These are phyloP conservation scores for Didymosphaeria variabile DNA, from an alignment of 2,329 filamentous ascomycete species.

Conservation along the genomic window DNA sequence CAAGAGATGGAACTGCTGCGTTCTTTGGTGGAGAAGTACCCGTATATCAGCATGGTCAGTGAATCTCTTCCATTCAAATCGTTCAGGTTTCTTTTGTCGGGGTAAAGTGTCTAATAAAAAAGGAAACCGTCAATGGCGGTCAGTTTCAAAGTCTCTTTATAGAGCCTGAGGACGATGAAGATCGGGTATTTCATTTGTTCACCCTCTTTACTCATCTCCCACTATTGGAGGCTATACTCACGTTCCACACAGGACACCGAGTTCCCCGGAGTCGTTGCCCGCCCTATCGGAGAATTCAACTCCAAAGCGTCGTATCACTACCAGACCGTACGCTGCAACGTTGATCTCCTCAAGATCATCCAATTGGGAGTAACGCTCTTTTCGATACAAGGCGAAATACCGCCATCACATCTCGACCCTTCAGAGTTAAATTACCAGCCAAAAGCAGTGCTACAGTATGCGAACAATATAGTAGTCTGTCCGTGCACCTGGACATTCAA, in stretches of 20 bases:
- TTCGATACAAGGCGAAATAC: slow-evolving; percentile 86
- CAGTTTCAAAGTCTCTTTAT: slow-evolving; percentile 6
- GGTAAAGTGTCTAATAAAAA: slow-evolving; percentile 21
- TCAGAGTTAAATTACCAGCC: slow-evolving; percentile 53
- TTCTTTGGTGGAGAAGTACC: slow-evolving; percentile 86
- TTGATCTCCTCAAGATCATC: slow-evolving; percentile 96
- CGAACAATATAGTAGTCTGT: slow-evolving; percentile 66
- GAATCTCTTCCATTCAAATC: slow-evolving; percentile 20
- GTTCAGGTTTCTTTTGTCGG: slow-evolving; percentile 14
- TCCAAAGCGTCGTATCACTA: slow-evolving; percentile 99
- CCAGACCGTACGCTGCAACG: slow-evolving; percentile 95
- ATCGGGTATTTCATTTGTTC: slow-evolving; percentile 18
- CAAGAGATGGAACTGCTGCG: slow-evolving; percentile 89
- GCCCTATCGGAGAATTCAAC: slow-evolving; percentile 92
- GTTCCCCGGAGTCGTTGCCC: slow-evolving; percentile 95
- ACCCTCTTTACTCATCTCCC: neutral
- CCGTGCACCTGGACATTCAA: slow-evolving; percentile 99
- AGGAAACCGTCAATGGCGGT: slow-evolving; percentile 15
- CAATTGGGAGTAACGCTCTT: slow-evolving; percentile 96
- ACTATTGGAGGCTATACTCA: slow-evolving; percentile 24
- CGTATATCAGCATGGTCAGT: slow-evolving; percentile 96
- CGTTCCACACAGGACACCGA: slow-evolving; percentile 78
- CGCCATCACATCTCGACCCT: slow-evolving; percentile 71
- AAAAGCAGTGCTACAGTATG: slow-evolving; percentile 60
- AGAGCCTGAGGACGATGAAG: slow-evolving; percentile 9